Evolutionary conservation across 106 monocot species (phyloP), one percentile per base, ranked within the genome.

Genomic region (Cymbidium sinense): DNA sequence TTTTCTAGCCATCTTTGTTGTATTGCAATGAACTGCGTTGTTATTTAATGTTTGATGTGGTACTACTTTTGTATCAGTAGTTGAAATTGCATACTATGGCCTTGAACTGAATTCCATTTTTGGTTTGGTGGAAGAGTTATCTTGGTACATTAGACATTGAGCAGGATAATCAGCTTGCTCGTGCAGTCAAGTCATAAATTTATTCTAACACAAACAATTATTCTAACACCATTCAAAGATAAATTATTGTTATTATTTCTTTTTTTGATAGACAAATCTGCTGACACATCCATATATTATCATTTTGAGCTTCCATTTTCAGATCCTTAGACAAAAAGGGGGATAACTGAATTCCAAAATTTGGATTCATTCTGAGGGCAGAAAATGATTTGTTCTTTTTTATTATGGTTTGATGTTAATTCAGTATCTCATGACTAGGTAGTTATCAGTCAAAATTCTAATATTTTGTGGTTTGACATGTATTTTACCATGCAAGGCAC

Each of bases 101-200:
- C n/a, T 21, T 11, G 11, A 58, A 58, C 58, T n/a, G 11, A n/a
- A 58, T n/a, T 58, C 58, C 5, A n/a, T 58, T 58, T 58, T 8
- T 23, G 58, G 23, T 58, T 21, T 0, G 23, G 1, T 58, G 23
- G 58, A 20, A 47, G 47, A 17, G 47, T 11, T 47, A 47, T 13
- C 15, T 47, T 47, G 47, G 47, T 47, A 47, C 47, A 47, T 47
- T 47, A n/a, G n/a, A 47, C 47, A 47, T 47, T 13, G 47, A 47
- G 47, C 2, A 47, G 1, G 47, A 47, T 47, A 47, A 2, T 6
- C 23, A 21, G 2, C 23, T 23, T 58, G 58, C 4, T 58, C n/a
- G n/a, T n/a, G n/a, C n/a, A n/a, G n/a, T n/a, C n/a, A n/a, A 58
- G n/a, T 58, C 23, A 58, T 58, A 58, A 58, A 58, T 58, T 58